Base-by-base conservation (phyloP, 495 filamentous ascomycete species). In the Penicillium herquei region DNA sequence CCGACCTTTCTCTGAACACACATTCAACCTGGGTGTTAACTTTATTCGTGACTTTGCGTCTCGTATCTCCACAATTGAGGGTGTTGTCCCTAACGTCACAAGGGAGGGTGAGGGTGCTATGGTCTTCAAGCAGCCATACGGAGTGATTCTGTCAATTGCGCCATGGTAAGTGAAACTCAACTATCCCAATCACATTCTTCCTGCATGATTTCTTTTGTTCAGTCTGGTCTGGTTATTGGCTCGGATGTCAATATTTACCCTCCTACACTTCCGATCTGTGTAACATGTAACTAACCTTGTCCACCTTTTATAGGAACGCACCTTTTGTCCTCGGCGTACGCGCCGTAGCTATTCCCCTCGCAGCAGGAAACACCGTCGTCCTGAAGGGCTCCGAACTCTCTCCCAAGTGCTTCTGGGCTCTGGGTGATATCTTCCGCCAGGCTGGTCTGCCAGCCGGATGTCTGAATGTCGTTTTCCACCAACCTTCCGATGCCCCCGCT, bases 81-180 rank as follows among this genome's bases (percentile, higher is more conserved):
- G 90, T 3, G 69, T 68, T 10, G 78, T 91, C 31, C 88, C 89
- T 0, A 73, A 75, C 9, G 72, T 80, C 7, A 61, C 67, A 3
- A 67, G 84, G 17, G 72, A 81, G n/a, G 80, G 80, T 7, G 75
- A 74, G 39, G 76, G 78, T n/a, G 87, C 87, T 0, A 76, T 96
- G 62, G 72, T 96, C n/a, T 71, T 84, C 46, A 88, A 86, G 62
- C 87, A 95, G 68, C 91, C 91, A 5, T 91, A 84, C 59, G 91
- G 91, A 16, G 90, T 94, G 26, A 72, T 92, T 2, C 74, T 96
- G 12, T 84, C 81, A 31, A 90, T 95, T 70, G 91, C 90, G 16
- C 91, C 92, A 31, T 96, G 92, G 89, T 90, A 77, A 59, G 71
- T 21, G 21, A 17, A 16, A 51, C 17, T 31, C n/a, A 51, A 12